Evolutionary conservation across 495 filamentous ascomycete species (phyloP).

Genomic region (Penicillium waksmanii): DNA sequence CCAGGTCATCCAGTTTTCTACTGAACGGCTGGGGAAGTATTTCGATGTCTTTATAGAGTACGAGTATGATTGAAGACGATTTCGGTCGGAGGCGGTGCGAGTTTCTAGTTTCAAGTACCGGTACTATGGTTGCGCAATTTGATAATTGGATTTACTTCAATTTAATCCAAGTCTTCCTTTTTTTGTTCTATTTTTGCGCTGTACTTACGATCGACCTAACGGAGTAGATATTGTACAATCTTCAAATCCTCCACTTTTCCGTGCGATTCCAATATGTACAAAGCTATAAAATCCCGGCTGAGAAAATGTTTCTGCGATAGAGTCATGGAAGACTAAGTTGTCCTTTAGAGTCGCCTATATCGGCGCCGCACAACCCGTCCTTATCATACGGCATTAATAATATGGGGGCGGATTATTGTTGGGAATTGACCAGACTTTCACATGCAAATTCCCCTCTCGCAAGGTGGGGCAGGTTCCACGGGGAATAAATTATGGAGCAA

Average conservation of each 20-base stretch:
- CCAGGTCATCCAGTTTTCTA: background rate
- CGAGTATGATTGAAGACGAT: too few relatives aligned
- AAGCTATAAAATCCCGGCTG: background rate
- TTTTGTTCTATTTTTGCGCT: too few relatives aligned
- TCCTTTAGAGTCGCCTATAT: constrained; percentile 3
- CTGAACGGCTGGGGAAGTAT: background rate
- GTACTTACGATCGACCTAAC: too few relatives aligned
- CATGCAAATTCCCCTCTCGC: constrained; percentile 15
- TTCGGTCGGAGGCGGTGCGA: too few relatives aligned
- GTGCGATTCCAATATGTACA: background rate
- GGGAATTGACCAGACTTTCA: constrained; percentile 21
- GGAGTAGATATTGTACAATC: too few relatives aligned
- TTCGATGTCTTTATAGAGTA: too few relatives aligned
- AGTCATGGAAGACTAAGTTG: background rate
- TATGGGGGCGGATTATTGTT: constrained; percentile 11
- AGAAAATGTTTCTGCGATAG: background rate
- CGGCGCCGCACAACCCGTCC: background rate
- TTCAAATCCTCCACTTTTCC: background rate
- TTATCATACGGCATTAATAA: constrained; percentile 2
- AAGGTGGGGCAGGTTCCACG: constrained; percentile 17
- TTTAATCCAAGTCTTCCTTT: too few relatives aligned
- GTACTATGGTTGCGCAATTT: too few relatives aligned
- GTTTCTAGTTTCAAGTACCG: too few relatives aligned
- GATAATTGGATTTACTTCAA: too few relatives aligned
- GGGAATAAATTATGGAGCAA: constrained; percentile 7